These are phyloP conservation scores for Amborella trichopoda DNA, from an alignment of 164 flowering plant genomes.

Conservation along the genomic window DNA sequence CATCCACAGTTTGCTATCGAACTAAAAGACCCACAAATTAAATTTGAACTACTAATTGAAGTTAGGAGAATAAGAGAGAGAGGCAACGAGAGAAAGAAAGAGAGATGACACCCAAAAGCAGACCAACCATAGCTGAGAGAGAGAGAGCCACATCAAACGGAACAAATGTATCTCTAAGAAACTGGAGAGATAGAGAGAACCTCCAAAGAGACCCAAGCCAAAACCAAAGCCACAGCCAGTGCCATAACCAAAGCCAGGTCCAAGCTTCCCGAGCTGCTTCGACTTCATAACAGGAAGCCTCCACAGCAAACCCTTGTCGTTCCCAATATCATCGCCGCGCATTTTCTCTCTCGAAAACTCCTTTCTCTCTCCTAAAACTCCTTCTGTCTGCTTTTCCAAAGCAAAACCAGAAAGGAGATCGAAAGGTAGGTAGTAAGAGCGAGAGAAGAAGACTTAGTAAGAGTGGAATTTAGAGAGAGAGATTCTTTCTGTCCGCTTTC, in stretches of 20 bases:
- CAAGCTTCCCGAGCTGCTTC: slow-evolving; percentile 62
- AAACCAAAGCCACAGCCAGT: slow-evolving; percentile 87
- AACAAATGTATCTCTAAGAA: not conserved
- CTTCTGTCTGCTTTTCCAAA: not conserved
- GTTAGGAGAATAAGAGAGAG: no score
- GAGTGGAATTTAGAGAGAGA: not conserved
- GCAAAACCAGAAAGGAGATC: not conserved
- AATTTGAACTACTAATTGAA: no score
- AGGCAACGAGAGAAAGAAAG: no score
- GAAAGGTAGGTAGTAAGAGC: not conserved
- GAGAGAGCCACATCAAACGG: not conserved
- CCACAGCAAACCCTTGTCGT: slow-evolving; percentile 58
- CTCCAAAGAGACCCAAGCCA: slow-evolving; percentile 79
- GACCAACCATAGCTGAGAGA: no score
- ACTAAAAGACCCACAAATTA: no score
- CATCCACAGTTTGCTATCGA: no score
- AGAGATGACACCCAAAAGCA: no score
- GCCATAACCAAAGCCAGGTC: slow-evolving; percentile 91
- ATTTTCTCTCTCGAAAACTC: no score
- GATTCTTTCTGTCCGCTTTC: no score
- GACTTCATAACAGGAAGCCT: slow-evolving; percentile 55
- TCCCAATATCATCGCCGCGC: slow-evolving; percentile 8
- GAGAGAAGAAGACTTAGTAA: not conserved
- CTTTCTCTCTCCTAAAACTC: not conserved
- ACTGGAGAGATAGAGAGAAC: slow-evolving; percentile 24